A percentile compares a stretch with the other conserved stretches of the same genome.
Conservation (phyloP, 805 yeast species). For the Zygosaccharomyces gambellarensis region DNA sequence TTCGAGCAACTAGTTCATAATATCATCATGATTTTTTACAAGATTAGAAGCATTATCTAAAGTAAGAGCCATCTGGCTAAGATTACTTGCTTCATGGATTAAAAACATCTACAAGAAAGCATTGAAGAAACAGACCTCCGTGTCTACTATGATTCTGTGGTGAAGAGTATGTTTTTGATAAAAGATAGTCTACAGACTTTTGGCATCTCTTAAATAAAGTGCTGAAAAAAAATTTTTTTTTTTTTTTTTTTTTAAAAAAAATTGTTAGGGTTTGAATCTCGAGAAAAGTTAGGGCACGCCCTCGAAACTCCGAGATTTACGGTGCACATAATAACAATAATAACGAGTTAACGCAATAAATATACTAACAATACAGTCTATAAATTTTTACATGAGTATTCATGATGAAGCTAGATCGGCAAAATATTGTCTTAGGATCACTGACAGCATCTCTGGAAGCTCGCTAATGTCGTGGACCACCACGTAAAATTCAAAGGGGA, state of each 20-base stretch:
- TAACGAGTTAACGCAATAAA: background rate
- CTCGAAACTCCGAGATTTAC: background rate
- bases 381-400: background rate
- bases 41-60: slow-evolving; percentile 1
- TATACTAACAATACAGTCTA: background rate
- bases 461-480: slow-evolving; percentile 86
- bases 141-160: background rate
- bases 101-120: background rate
- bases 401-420: slow-evolving; percentile 52
- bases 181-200: background rate
- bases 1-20: slow-evolving; percentile 40
- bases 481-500: slow-evolving; percentile 96
- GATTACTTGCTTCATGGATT: background rate
- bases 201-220: background rate
- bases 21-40: slow-evolving; percentile 29
- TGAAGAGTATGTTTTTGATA: background rate
- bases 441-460: slow-evolving; percentile 84
- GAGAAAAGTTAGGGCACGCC: slow-evolving; percentile 1
- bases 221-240: background rate
- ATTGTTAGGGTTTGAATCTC: background rate
- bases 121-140: background rate
- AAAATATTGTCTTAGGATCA: slow-evolving; percentile 88
- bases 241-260: background rate
- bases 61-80: slow-evolving; percentile 1
- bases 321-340: background rate